A percentile compares a stretch with the other conserved stretches of the same genome.
Conservation (phyloP, 768 basidiomycete genomes). For the Leccinum pellstonianum region DNA sequence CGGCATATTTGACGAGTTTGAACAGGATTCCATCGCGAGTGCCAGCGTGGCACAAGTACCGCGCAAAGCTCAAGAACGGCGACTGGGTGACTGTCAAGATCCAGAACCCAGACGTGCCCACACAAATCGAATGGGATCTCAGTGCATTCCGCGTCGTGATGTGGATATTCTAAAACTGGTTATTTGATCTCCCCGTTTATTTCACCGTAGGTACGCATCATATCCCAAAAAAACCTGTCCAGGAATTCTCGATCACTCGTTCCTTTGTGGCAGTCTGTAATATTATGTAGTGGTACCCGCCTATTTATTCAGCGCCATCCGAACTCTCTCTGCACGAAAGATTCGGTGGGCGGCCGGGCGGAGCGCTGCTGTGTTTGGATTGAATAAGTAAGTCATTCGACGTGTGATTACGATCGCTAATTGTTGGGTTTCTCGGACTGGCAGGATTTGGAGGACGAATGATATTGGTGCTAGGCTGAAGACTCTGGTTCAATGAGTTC, state of each 20-base stretch:
- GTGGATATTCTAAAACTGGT: conserved; percentile 76
- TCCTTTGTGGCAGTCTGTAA: too few relatives aligned
- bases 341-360: too few relatives aligned
- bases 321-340: too few relatives aligned
- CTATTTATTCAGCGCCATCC: too few relatives aligned
- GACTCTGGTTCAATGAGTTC: too few relatives aligned
- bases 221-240: not conserved
- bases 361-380: too few relatives aligned
- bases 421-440: too few relatives aligned
- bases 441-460: not conserved
- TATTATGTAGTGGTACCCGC: too few relatives aligned
- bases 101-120: conserved; percentile 85
- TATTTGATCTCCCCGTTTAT: conserved; percentile 85
- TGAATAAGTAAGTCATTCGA: too few relatives aligned
- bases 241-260: too few relatives aligned
- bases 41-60: conserved; percentile 93
- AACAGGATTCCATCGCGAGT: conserved; percentile 74
- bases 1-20: conserved; percentile 79
- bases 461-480: too few relatives aligned
- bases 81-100: conserved; percentile 87
- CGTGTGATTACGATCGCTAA: too few relatives aligned
- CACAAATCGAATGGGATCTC: conserved; percentile 85
- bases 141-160: conserved; percentile 67
- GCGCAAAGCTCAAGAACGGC: conserved; percentile 53
- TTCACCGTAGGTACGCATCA: conserved; percentile 64